A percentile compares a stretch with the other conserved stretches of the same genome.
phyloP scores from a whole-genome alignment of 2,329 filamentous ascomycete species.

The Dendrostoma leiphaemia region DNA sequence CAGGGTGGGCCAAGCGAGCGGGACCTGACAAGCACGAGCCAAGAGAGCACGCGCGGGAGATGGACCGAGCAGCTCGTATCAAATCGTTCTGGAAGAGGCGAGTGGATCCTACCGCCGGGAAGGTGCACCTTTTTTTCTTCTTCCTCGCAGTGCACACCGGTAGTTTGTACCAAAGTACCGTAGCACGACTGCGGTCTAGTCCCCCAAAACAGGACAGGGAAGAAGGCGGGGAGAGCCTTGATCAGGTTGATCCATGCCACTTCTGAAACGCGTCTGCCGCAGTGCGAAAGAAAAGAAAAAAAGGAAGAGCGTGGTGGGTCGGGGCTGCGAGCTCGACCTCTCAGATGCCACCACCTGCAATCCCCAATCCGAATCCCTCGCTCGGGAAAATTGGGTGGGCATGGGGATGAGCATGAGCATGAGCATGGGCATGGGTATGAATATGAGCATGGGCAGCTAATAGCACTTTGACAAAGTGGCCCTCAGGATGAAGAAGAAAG shows the following conservation, averaged over 20 bases:
- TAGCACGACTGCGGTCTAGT: no score
- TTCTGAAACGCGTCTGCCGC: slow-evolving; percentile 13
- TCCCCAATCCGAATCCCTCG: neutral
- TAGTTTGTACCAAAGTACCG: no score
- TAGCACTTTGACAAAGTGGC: no score
- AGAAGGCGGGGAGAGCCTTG: neutral
- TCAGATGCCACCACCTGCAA: neutral
- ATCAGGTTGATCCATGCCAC: neutral
- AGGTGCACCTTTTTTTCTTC: no score
- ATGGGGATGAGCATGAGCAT: neutral
- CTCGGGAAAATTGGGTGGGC: neutral
- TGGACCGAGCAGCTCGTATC: slow-evolving; percentile 8
- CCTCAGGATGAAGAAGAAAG: neutral
- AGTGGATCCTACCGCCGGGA: slow-evolving; percentile 2
- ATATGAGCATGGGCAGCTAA: no score
- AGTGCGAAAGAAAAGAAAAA: neutral
- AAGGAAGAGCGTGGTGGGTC: neutral
- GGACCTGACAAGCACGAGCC: no score
- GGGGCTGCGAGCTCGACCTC: neutral
- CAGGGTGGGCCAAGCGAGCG: neutral
- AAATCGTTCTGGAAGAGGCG: slow-evolving; percentile 16
- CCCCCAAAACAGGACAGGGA: no score
- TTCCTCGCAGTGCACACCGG: no score
- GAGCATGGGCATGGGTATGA: neutral
- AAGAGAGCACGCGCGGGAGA: neutral